Base-by-base conservation (phyloP, 257 asterid genomes). In the Solanum virginianum region DNA sequence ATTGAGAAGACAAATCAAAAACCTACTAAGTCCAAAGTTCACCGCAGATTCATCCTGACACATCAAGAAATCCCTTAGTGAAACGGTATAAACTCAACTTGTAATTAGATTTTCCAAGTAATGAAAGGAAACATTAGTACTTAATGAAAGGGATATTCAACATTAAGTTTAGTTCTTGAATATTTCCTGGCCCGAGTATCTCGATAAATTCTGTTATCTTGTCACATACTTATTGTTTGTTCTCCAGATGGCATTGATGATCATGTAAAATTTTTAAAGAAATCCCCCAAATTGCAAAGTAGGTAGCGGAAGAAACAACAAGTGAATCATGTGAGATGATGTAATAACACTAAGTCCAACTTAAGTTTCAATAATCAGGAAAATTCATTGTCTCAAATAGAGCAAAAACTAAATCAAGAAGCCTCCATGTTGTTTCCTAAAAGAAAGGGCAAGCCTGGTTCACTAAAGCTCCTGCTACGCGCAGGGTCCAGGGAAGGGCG, bases 11-110 rank as follows among this genome's bases (percentile, higher is more conserved):
- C 85, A 20, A 87, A 56, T 43, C 55, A 88, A 75, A 88, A 88
- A 90, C 97, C 90, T 87, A 94, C 99, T 98, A 96, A 88, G 90
- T 96, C 99, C 86, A 96, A 90, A 75, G 99, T 92, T 85, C 98
- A 93, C 79, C 98, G 92, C 89, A 93, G 96, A 87, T 86, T 96
- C 99, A 56, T 96, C 99, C 99, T 96, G 93, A 88, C 89, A 87
- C 81, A 80, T 70, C 77, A 87, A 65, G 86, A 81, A 45, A 85
- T 13, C 14, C 47, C n/a, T n/a, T n/a, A n/a, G n/a, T n/a, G n/a
- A n/a, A n/a, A n/a, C n/a, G n/a, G n/a, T 22, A 75, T 22, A 49
- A 49, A 75, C 39, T 47, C 60, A 75, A 75, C 81, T 74, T 7
- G 41, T 29, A 75, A 75, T 75, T 22, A 75, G 59, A 43, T 22